Conservation (phyloP, 148 eudicot species). For the Heliamphora exappendiculata region DNA sequence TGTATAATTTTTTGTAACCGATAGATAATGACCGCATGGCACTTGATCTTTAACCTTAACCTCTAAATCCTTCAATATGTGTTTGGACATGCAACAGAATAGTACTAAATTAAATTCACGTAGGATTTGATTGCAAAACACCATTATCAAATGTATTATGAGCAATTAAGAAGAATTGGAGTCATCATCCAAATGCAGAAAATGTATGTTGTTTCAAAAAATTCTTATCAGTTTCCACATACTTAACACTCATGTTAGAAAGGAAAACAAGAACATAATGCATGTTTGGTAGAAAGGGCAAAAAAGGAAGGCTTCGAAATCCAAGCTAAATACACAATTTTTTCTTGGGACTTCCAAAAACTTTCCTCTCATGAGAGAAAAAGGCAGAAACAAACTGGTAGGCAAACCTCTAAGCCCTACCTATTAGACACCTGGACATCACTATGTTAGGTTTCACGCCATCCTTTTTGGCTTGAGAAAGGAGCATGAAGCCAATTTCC, state of each 20-base stretch:
- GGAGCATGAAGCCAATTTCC: slow-evolving; percentile 67
- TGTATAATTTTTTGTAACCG: too few relatives aligned
- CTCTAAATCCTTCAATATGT: too few relatives aligned
- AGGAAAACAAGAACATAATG: background rate
- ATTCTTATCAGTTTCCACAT: background rate
- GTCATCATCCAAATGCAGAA: background rate
- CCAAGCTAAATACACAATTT: background rate
- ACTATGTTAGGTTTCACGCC: slow-evolving; percentile 65
- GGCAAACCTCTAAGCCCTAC: slow-evolving; percentile 31
- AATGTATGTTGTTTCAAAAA: background rate
- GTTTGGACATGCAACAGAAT: too few relatives aligned
- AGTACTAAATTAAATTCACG: background rate
- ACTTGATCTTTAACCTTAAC: too few relatives aligned
- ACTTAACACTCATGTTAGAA: background rate
- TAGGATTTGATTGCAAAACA: background rate
- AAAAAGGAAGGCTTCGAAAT: background rate
- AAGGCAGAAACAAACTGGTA: background rate
- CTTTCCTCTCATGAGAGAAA: background rate
- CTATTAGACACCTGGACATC: slow-evolving; percentile 78
- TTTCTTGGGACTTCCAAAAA: background rate
- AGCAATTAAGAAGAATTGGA: background rate
- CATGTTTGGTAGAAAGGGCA: background rate
- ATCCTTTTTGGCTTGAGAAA: slow-evolving; percentile 74
- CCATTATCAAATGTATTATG: background rate
- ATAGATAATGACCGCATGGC: too few relatives aligned